Percentiles rank a stretch among this genome's conserved stretches.
phyloP scores from a whole-genome alignment of 176 grass and related monocot genomes.

The Phragmites australis region DNA sequence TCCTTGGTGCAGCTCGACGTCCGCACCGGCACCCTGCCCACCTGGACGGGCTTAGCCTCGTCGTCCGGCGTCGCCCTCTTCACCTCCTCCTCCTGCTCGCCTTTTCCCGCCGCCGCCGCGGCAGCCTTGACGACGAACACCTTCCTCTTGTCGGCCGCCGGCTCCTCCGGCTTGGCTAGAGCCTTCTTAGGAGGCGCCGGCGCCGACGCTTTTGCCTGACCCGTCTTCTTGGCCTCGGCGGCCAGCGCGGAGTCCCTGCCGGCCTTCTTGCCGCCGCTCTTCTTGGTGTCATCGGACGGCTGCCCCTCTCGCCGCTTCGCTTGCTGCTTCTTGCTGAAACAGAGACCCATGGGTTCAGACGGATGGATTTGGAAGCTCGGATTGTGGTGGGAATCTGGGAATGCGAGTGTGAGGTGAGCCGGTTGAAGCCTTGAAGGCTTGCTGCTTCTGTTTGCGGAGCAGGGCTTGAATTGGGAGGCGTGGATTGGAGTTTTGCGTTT shows the following conservation, averaged over 20 bases:
- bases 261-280: not conserved
- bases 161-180: slow-evolving; percentile 37
- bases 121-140: slow-evolving; percentile 72
- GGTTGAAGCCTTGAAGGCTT: too few relatives aligned
- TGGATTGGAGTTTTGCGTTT: slow-evolving; percentile 27
- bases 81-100: not conserved
- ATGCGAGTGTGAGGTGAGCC: too few relatives aligned
- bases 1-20: slow-evolving; percentile 90
- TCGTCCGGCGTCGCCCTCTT: slow-evolving; percentile 8
- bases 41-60: slow-evolving; percentile 35
- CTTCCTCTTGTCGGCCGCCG: slow-evolving; percentile 57
- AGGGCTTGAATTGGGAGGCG: not conserved
- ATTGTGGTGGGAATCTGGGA: not conserved
- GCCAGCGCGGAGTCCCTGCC: not conserved
- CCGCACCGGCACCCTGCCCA: slow-evolving; percentile 45
- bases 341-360: slow-evolving; percentile 67
- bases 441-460: slow-evolving; percentile 9
- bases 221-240: slow-evolving; percentile 22
- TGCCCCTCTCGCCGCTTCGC: slow-evolving; percentile 24
- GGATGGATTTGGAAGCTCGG: not conserved
- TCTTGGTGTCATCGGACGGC: slow-evolving; percentile 2
- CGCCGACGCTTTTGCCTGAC: not conserved
- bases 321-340: slow-evolving; percentile 85
- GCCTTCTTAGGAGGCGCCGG: slow-evolving; percentile 26
- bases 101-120: slow-evolving; percentile 9